Base-by-base conservation (phyloP, 352 stramenopile genomes). In the Phytopythium vexans region DNA sequence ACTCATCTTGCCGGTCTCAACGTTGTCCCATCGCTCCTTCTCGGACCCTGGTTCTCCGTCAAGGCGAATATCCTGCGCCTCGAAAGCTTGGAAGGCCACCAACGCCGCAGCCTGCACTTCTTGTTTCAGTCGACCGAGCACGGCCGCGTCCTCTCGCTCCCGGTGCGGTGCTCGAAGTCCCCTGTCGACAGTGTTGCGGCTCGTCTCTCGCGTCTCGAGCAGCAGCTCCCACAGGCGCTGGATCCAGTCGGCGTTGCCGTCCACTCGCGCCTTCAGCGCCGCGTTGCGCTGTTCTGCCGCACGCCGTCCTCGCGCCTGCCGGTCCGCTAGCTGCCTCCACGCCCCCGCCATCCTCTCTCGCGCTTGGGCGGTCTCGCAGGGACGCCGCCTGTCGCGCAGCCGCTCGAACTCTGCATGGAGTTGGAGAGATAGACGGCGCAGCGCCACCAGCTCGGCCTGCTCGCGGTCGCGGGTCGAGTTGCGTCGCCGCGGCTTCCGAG, bases 171-270 rank as follows among this genome's bases (percentile, higher is more conserved):
- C 7, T 49, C 3, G 14, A 15, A 7, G 27, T 15, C 27, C 21
- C 14, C 27, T 34, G 10, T 2, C 8, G 42, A 3, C n/a, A n/a
- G n/a, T n/a, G n/a, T n/a, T n/a, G 3, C 9, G 21, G 8, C n/a
- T 2, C 8, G 10, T 3, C 33, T 21, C 6, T 35, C 47, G 41
- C 15, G 52, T 52, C 46, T 70, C 57, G 34, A 42, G 32, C 27
- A 66, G 53, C 11, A 70, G 49, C 41, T 60, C 58, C 57, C 57
- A 69, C 8, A 64, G 52, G 6, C 61, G 61, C 32, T 69, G 56
- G 43, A 69, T 66, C 62, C 62, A 69, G 52, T 69, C 61, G 12
- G 61, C 61, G 38, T 70, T 70, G 40, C 31, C 50, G 49, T 68
- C 54, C 3, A 56, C 60, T 8, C n/a, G 38, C 1, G 44, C 54